Percentiles rank a stretch among this genome's conserved stretches.
Conservation (phyloP, 140 eudicot species). For the Oenanthe javanica region DNA sequence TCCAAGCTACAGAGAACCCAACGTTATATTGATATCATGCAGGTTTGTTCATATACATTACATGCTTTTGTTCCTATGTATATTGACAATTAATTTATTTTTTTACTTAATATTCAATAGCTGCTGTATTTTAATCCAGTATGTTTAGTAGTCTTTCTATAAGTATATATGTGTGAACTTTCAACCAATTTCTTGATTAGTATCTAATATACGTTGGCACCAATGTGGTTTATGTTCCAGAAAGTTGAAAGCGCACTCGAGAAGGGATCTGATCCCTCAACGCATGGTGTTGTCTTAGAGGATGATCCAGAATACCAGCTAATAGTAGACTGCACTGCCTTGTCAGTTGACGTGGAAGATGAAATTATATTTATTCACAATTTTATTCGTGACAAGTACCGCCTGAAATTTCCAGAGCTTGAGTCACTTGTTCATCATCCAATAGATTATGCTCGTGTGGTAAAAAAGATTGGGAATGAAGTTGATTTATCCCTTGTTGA, state of each 20-base stretch:
- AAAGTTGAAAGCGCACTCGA: slow-evolving; percentile 42
- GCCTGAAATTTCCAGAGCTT: slow-evolving; percentile 65
- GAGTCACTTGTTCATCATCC: slow-evolving; percentile 97
- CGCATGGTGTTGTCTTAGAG: slow-evolving; percentile 49
- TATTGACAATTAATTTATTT: too few relatives aligned
- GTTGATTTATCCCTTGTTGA: too few relatives aligned
- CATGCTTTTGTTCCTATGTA: too few relatives aligned
- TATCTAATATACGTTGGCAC: not conserved
- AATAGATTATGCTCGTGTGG: slow-evolving; percentile 93
- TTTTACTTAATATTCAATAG: not conserved
- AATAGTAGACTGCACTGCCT: slow-evolving; percentile 81
- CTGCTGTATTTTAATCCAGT: too few relatives aligned
- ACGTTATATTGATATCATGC: too few relatives aligned
- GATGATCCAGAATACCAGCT: slow-evolving; percentile 92
- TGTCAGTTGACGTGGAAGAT: slow-evolving; percentile 87
- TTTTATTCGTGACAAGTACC: slow-evolving; percentile 40
- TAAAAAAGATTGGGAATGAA: slow-evolving; percentile 17
- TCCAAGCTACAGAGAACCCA: too few relatives aligned
- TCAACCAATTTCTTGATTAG: too few relatives aligned
- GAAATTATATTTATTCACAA: slow-evolving; percentile 72
- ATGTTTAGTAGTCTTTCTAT: too few relatives aligned
- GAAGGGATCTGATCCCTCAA: slow-evolving; percentile 32
- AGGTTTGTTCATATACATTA: too few relatives aligned
- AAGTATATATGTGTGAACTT: too few relatives aligned
- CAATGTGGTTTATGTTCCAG: slow-evolving; percentile 29